Evolutionary conservation across 106 monocot genomes (phyloP).

Genomic region (Triglochin maritima): DNA sequence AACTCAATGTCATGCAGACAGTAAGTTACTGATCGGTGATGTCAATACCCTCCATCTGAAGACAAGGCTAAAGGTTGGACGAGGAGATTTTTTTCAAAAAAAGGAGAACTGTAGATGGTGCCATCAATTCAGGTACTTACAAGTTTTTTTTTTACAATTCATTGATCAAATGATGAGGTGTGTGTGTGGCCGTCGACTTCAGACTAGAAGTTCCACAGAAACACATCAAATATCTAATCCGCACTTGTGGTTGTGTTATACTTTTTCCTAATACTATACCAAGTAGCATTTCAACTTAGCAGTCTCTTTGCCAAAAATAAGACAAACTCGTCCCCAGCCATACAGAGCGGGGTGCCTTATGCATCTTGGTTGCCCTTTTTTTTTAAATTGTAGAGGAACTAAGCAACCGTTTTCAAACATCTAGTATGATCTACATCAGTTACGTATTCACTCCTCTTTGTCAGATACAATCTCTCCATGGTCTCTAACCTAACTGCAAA

Average conservation of each 20-base stretch:
- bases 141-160: not conserved
- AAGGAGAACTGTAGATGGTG: not conserved
- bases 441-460: too few species aligned
- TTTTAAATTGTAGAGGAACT: too few species aligned
- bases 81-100: not conserved
- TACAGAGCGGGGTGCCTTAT: too few species aligned
- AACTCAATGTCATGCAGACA: not conserved
- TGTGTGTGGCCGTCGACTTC: not conserved
- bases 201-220: not conserved
- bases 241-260: not conserved
- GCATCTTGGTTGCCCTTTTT: too few species aligned
- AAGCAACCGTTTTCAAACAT: too few species aligned
- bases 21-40: not conserved
- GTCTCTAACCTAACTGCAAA: too few species aligned
- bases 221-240: not conserved
- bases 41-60: not conserved
- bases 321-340: too few species aligned
- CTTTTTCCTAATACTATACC: not conserved
- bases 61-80: not conserved
- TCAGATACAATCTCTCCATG: too few species aligned
- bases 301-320: too few species aligned
- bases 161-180: not conserved
- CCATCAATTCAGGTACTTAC: not conserved
- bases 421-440: too few species aligned
- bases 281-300: too few species aligned